Evolutionary conservation across 495 filamentous ascomycete species (phyloP), one percentile per base, ranked within the genome.

Genomic region (Friedmanniomyces endolithicus): DNA sequence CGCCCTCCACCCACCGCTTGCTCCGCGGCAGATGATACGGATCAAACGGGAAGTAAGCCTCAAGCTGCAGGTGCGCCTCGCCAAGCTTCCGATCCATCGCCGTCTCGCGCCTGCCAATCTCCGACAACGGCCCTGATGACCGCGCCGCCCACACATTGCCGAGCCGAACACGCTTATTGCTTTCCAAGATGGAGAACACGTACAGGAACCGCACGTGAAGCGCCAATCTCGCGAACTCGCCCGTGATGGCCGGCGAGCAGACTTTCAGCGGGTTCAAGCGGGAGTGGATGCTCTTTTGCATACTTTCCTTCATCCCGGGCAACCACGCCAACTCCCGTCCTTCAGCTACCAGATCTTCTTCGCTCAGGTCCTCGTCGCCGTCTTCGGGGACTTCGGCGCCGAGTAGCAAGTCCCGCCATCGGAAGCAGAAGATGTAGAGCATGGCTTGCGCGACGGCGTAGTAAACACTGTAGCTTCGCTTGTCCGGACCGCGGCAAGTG

Each of bases 351-450:
- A 75, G 68, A 46, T 85, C 80, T 12, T 76, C 70, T 20, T 78
- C 75, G 20, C 74, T 69, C 40, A 77, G 63, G 12, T 80, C 75
- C 20, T 71, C 63, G 23, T 63, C 77, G 41, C 75, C 71, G 11
- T 63, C 17, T 40, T 58, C 56, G 34, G 82, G 75, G 54, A 71
- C 73, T 55, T 78, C 74, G 16, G 62, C 37, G 45, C 70, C 77
- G 17, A 73, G 76, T 37, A 87, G 83, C 45, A 99, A 72, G 55
- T 96, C 90, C 35, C 85, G 82, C 90, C 90, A 97, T 37, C 94
- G 83, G 75, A 96, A 99, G 74, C 92, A 99, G 75, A 96, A 99
- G 48, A 97, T 94, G 72, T 96, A 94, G 31, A 88, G 74, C 4
- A 89, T 64, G 6, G 90, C 90, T 67, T 97, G 90, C n/a, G 82